Evolutionary conservation across 345 rosid species (phyloP).

Genomic region (Brassica incana): DNA sequence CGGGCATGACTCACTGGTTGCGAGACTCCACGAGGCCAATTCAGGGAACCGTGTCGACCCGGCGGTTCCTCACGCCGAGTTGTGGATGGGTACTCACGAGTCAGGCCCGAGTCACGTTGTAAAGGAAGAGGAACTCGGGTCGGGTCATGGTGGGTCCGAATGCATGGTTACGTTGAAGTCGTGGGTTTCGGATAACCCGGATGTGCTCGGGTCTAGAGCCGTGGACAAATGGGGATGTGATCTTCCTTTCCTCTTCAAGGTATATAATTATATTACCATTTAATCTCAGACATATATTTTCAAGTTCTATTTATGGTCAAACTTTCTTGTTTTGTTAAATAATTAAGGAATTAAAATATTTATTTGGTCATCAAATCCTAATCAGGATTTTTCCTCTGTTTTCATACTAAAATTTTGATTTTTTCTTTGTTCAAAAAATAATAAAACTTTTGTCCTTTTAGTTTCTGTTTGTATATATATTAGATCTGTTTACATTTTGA

Average conservation of each 20-base stretch:
- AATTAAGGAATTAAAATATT: neutral
- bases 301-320: constrained; percentile 1
- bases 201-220: constrained; percentile 69
- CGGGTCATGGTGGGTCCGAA: constrained; percentile 10
- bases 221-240: constrained; percentile 79
- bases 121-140: constrained; percentile 37
- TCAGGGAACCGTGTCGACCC: constrained; percentile 44
- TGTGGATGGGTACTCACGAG: constrained; percentile 77
- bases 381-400: neutral
- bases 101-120: constrained; percentile 77
- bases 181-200: constrained; percentile 67
- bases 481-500: constrained; percentile 3
- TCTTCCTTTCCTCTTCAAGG: constrained; percentile 98
- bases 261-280: constrained; percentile 17
- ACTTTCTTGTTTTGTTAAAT: neutral
- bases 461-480: neutral
- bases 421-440: neutral
- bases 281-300: neutral
- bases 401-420: neutral
- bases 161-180: constrained; percentile 51
- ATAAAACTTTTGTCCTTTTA: neutral
- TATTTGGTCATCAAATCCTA: neutral
- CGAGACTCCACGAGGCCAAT: constrained; percentile 60
- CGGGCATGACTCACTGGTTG: constrained; percentile 68
- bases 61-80: constrained; percentile 60